A percentile compares a stretch with the other conserved stretches of the same genome.
phyloP scores from a whole-genome alignment of 345 rosid species.

The Bretschneidera sinensis region DNA sequence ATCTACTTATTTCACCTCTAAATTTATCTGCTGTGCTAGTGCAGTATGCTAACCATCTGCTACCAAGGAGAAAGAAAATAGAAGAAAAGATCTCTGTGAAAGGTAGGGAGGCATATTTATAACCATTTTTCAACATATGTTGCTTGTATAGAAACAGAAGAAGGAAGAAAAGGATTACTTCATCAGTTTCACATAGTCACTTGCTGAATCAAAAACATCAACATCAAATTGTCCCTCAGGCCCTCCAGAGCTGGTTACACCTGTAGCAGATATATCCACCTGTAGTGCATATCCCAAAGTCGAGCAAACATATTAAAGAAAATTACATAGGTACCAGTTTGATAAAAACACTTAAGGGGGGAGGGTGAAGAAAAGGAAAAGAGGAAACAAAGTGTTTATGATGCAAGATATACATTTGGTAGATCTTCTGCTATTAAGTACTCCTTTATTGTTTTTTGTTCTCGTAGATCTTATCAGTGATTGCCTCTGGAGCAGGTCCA shows the following conservation, averaged over 20 bases:
- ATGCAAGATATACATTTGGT: constrained; percentile 51
- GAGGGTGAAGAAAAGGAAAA: constrained; percentile 2
- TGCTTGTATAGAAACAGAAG: constrained; percentile 1
- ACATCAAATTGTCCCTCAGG: constrained; percentile 91
- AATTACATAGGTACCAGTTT: too few species aligned
- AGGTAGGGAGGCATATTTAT: background rate
- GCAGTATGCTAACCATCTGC: background rate
- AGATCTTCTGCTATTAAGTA: constrained; percentile 72
- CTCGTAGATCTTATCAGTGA: constrained; percentile 91
- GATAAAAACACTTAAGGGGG: too few species aligned
- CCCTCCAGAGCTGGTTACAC: constrained; percentile 65
- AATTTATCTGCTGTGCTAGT: background rate
- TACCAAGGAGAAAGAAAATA: constrained; percentile 1
- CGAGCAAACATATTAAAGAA: constrained; percentile 3
- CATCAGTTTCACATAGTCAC: constrained; percentile 85
- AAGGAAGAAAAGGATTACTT: constrained; percentile 50
- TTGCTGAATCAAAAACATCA: constrained; percentile 92
- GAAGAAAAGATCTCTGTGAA: background rate
- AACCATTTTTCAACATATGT: background rate
- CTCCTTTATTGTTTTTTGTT: constrained; percentile 84
- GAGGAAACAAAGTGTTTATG: constrained; percentile 3
- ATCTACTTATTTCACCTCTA: background rate
- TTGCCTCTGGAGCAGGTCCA: constrained; percentile 98
- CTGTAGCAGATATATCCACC: constrained; percentile 73
- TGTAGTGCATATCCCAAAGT: constrained; percentile 22